phyloP scores from a whole-genome alignment of 2,329 filamentous ascomycete species.

The Ascochyta viciae-villosae region DNA sequence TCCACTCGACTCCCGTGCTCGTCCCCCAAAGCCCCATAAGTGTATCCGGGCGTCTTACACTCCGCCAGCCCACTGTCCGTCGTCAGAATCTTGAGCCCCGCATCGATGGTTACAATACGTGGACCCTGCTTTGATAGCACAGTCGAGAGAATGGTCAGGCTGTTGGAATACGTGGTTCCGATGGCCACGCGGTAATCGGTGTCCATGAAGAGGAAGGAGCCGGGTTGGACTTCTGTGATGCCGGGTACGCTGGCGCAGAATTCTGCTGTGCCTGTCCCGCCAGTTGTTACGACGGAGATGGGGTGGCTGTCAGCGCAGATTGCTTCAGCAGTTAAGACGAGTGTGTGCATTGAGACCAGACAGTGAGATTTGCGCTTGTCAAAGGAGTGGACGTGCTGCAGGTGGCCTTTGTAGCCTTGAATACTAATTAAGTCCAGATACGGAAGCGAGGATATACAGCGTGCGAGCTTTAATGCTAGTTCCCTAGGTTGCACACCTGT shows the following conservation, averaged over 20 bases:
- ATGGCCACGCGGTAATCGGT: constrained; percentile 63
- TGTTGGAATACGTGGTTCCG: constrained; percentile 58
- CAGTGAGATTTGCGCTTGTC: too few species aligned
- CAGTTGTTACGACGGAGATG: constrained; percentile 60
- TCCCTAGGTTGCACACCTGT: constrained; percentile 57
- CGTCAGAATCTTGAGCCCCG: constrained; percentile 59
- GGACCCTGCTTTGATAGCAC: constrained; percentile 58
- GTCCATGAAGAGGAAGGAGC: constrained; percentile 65
- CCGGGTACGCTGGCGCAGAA: constrained; percentile 60
- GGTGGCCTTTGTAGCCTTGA: constrained; percentile 62
- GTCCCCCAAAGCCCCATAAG: constrained; percentile 56
- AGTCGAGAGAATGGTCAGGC: constrained; percentile 57
- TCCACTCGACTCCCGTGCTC: constrained; percentile 60
- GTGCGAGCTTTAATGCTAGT: constrained; percentile 51
- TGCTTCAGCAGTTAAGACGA: constrained; percentile 55
- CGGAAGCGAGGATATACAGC: constrained; percentile 46
- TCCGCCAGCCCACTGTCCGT: constrained; percentile 61
- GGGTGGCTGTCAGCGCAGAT: constrained; percentile 53
- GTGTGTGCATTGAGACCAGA: too few species aligned
- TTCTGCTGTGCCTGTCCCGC: constrained; percentile 61
- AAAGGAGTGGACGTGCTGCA: constrained; percentile 63
- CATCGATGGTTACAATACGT: constrained; percentile 57
- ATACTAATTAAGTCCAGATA: constrained; percentile 57
- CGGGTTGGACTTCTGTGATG: constrained; percentile 62
- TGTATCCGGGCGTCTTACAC: constrained; percentile 53